Evolutionary conservation across 495 filamentous ascomycete species (phyloP), one percentile per base, ranked within the genome.

Genomic region (Aspergillus diversus): DNA sequence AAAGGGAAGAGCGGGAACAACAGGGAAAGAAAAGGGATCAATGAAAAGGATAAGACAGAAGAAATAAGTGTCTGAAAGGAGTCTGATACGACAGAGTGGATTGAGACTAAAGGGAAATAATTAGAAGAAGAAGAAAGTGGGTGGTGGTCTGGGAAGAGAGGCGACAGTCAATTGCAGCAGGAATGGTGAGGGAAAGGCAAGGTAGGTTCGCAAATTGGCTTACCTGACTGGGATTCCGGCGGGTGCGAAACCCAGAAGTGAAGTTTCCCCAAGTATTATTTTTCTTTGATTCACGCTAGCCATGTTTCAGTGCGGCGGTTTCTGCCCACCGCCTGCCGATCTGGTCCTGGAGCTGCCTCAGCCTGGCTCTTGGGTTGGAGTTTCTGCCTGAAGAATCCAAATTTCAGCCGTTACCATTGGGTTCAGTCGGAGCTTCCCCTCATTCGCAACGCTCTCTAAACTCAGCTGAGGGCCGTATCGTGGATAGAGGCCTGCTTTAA

Each of bases 121-220:
- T 8, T 11, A 58, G 47, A 17, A 50, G 16, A 43, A 46, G 37
- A 52, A 61, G 50, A 57, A 66, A 53, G 61, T 51, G 17, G 42
- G 50, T 47, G 46, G 39, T 43, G 39, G 39, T 43, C n/a, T 43
- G 39, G 39, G 39, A 47, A 48, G 57, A 52, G 59, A 60, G 60
- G 60, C 15, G 54, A 48, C 59, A 31, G 31, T n/a, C 21, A 27
- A 27, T 27, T 27, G 21, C 2, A 27, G 21, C 21, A 27, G 21
- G 21, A 27, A 27, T 27, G 21, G 21, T 27, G 21, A 27, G 21
- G 21, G 21, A 27, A 27, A 27, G 21, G 21, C 21, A 27, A 43
- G 39, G 7, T n/a, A 50, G 21, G 47, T 50, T 50, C 47, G 47
- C 47, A 50, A 49, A 49, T n/a, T 50, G 16, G 6, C 47, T 50